phyloP scores from a whole-genome alignment of 495 filamentous ascomycete species.

The Glutinoglossum americanum region DNA sequence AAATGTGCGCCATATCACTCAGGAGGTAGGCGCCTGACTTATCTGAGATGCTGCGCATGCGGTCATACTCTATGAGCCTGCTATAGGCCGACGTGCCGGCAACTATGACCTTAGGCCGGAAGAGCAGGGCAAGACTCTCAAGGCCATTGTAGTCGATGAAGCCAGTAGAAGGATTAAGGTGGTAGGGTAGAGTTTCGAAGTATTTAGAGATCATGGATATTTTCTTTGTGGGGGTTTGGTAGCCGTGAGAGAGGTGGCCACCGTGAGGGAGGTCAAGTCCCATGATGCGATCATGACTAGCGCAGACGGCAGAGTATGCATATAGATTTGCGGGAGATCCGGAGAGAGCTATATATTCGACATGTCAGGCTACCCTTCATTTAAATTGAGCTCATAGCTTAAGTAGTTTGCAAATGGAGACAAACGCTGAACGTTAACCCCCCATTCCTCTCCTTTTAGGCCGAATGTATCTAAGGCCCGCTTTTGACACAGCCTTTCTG shows the following conservation, averaged over 20 bases:
- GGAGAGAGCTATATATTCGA: constrained; percentile 46
- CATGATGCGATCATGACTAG: constrained; percentile 90
- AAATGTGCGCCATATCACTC: constrained; percentile 96
- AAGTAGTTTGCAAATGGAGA: background rate
- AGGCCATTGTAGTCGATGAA: constrained; percentile 85
- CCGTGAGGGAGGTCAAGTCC: constrained; percentile 91
- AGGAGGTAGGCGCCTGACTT: constrained; percentile 84
- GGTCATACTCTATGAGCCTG: constrained; percentile 75
- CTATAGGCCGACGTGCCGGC: constrained; percentile 91
- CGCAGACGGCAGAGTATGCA: constrained; percentile 80
- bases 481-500: constrained; percentile 74
- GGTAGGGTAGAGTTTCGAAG: constrained; percentile 92
- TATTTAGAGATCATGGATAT: constrained; percentile 97
- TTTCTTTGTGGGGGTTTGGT: constrained; percentile 95
- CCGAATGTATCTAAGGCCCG: constrained; percentile 75
- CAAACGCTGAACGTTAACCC: constrained; percentile 87
- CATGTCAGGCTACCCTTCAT: background rate
- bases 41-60: constrained; percentile 70
- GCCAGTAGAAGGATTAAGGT: constrained; percentile 73
- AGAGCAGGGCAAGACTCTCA: constrained; percentile 63
- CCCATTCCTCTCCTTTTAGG: constrained; percentile 72
- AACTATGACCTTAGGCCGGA: constrained; percentile 87
- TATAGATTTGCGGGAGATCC: constrained; percentile 92
- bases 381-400: background rate
- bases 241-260: constrained; percentile 91